Conservation (phyloP, 1,139 yeast genomes). For the Blastobotrys arbuscula region DNA sequence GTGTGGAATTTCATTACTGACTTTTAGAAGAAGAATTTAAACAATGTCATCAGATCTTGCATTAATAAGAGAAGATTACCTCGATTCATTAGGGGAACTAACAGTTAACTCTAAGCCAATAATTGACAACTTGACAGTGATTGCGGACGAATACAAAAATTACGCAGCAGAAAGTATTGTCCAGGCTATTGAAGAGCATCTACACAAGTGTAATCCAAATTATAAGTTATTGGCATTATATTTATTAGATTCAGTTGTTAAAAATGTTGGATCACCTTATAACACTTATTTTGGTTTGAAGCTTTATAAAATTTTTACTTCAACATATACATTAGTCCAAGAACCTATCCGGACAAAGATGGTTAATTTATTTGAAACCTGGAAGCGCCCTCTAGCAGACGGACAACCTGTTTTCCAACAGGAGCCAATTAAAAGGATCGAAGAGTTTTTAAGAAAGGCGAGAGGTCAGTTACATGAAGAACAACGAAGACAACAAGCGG, state of each 20-base stretch:
- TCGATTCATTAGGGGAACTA: slow-evolving; percentile 62
- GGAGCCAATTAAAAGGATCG: slow-evolving; percentile 67
- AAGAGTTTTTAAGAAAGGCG: slow-evolving; percentile 54
- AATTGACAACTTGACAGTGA: slow-evolving; percentile 75
- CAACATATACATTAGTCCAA: slow-evolving; percentile 70
- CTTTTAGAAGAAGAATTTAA: no score
- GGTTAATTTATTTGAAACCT: slow-evolving; percentile 74
- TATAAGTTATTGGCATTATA: slow-evolving; percentile 82
- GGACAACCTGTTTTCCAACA: slow-evolving; percentile 66
- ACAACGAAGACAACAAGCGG: slow-evolving; percentile 13
- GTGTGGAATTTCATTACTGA: background rate
- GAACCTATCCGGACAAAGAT: slow-evolving; percentile 70
- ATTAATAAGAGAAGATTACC: slow-evolving; percentile 56
- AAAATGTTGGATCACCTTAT: slow-evolving; percentile 85
- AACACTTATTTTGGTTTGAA: slow-evolving; percentile 66
- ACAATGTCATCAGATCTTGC: slow-evolving; percentile 30
- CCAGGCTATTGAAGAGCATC: slow-evolving; percentile 61
- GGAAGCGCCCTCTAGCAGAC: slow-evolving; percentile 63
- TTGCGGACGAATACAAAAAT: slow-evolving; percentile 73
- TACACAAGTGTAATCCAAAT: slow-evolving; percentile 65
- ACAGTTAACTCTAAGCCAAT: slow-evolving; percentile 89
- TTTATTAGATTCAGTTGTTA: slow-evolving; percentile 86
- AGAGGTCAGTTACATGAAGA: slow-evolving; percentile 13
- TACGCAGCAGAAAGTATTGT: slow-evolving; percentile 73
- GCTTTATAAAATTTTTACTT: slow-evolving; percentile 62